phyloP scores from a whole-genome alignment of 2,329 filamentous ascomycete species.

The Aureobasidium melanogenum region DNA sequence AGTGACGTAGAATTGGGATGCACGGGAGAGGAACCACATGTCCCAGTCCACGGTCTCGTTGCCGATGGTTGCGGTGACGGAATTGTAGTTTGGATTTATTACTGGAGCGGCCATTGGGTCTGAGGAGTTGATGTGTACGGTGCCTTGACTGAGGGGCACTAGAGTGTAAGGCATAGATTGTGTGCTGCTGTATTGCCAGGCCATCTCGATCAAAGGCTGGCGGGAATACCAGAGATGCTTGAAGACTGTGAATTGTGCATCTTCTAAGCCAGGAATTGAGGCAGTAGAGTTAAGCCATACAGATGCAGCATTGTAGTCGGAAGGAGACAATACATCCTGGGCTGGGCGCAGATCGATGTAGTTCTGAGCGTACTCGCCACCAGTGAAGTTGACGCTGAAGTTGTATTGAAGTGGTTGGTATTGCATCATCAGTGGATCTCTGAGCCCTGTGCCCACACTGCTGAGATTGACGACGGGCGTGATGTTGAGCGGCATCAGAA shows the following conservation, averaged over 20 bases:
- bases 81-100: conserved; percentile 21
- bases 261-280: conserved; percentile 6
- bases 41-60: neutral
- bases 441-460: conserved; percentile 30
- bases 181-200: conserved; percentile 14
- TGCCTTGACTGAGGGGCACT: conserved; percentile 10
- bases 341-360: conserved; percentile 12
- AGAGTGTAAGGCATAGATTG: conserved; percentile 14
- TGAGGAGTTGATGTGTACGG: conserved; percentile 13
- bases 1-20: conserved; percentile 1
- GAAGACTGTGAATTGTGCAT: conserved; percentile 8
- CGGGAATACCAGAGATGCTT: conserved; percentile 12
- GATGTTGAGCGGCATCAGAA: conserved; percentile 23
- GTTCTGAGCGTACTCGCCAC: conserved; percentile 13
- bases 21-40: neutral
- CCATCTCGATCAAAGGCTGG: conserved; percentile 14
- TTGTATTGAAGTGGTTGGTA: conserved; percentile 6
- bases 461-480: conserved; percentile 23
- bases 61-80: neutral
- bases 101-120: conserved; percentile 19
- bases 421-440: conserved; percentile 27
- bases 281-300: conserved; percentile 8
- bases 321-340: neutral
- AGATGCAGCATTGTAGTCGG: conserved; percentile 11
- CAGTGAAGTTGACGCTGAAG: conserved; percentile 7